Base-by-base conservation (phyloP, 495 filamentous ascomycete genomes). In the Aspergillus saccharolyticus region DNA sequence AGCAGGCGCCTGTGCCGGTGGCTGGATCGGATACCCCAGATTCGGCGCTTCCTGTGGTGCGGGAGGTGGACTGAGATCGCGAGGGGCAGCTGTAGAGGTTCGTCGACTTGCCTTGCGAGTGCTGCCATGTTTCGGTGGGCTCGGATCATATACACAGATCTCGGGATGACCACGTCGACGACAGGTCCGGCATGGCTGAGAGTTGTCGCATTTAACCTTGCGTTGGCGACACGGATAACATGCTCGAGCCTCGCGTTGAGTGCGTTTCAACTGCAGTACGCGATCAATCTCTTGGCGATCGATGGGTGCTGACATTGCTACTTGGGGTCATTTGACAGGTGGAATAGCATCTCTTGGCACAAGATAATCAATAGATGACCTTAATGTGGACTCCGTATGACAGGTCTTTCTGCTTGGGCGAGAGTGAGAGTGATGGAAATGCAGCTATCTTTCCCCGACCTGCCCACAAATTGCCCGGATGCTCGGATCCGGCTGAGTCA, bases 191-290 rank as follows among this genome's bases (percentile, higher is more conserved):
- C 73, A 76, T 6, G 72, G 72, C 9, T 66, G 59, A 2, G 45
- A 49, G 7, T 62, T 65, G 50, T 74, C 70, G 21, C 73, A 76
- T 59, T 74, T 73, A 16, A 74, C 73, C 55, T 76, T 76, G n/a
- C 73, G 69, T 44, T 71, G 69, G 14, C 68, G 65, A 60, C 73
- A 74, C 15, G 73, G 70, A 52, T 76, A 74, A 42, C 72, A 76
- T 3, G 73, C 72, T 46, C 63, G 65, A 1, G 62, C 48, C 58
- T 74, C 73, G 20, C 70, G 65, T 18, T 69, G 67, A 51, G 67
- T 62, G 44, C 70, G 65, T 45, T 65, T 70, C 1, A 64, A 58
- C 0, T 58, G 63, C 10, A 75, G 64, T 2, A 73, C 67, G 21
- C 69, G 67, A 49, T 75, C 69, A 10, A 64, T 67, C 58, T 64